Base-by-base conservation (phyloP, 441 rosid genomes). In the Bruguiera hainesii region DNA sequence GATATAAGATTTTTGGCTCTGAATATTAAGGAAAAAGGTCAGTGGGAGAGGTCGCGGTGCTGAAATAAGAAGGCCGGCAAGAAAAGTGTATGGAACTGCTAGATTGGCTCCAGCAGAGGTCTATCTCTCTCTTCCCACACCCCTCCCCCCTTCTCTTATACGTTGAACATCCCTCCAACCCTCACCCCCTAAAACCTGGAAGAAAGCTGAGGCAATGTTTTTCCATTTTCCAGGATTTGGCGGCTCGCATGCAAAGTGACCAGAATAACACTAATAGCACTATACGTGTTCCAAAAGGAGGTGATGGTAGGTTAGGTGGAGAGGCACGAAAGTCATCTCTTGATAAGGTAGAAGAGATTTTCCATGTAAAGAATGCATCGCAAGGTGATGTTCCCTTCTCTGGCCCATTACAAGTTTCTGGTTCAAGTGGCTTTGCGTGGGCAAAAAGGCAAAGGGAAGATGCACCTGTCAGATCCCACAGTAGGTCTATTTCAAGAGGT, bases 351-450 rank as follows among this genome's bases (percentile, higher is more conserved):
- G 90, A 86, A 39, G 94, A 87, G 75, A 78, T 81, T 71, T 79
- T 81, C 71, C 96, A 93, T 71, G 84, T 76, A 52, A 93, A 93
- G 85, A 86, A 90, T 73, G 84, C 90, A 70, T 93, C 97, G 16
- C 93, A 84, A 64, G 93, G 89, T 35, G 96, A 93, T 72, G 75
- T 88, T 71, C 97, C 93, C 68, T 88, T 85, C 75, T 89, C 97
- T 49, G 95, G 95, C 48, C 97, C 93, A 4, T 73, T 89, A 55
- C 95, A 87, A 79, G 88, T 93, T 70, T 84, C 98, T 63, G 70
- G 81, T 56, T 93, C 98, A 49, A 87, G 87, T 77, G 93, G 97
- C 75, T 93, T 93, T 82, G 90, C 92, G 51, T 91, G 98, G 98
- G 97, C 93, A 28, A 91, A 80, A 78, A 82, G 91, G 51, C 77